Evolutionary conservation across 2,329 filamentous ascomycete species (phyloP).

Genomic region (Ceratocystis huliohia): DNA sequence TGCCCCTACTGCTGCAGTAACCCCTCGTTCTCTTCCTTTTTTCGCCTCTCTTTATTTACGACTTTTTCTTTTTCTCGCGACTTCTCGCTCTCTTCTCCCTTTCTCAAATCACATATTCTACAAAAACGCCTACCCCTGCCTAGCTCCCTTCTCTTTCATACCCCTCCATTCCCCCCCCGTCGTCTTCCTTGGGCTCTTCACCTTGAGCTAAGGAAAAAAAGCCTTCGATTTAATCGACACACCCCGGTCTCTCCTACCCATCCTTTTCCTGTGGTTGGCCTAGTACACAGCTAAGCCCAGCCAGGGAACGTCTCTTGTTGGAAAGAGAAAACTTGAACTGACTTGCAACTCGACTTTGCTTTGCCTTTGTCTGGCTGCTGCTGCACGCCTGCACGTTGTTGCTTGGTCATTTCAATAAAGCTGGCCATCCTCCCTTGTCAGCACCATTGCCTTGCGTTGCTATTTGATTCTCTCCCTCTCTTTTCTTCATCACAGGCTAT

Average conservation of each 20-base stretch:
- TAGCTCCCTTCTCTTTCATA: not conserved
- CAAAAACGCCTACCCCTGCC: not conserved
- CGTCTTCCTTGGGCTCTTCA: not conserved
- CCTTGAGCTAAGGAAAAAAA: not conserved
- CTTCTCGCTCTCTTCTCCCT: not conserved
- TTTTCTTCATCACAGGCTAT: slow-evolving; percentile 2
- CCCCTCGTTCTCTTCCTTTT: not conserved
- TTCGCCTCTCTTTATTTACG: not conserved
- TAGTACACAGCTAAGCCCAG: not conserved
- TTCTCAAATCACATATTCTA: not conserved
- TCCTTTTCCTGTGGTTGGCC: not conserved
- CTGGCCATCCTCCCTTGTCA: not conserved
- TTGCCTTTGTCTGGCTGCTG: slow-evolving; percentile 2
- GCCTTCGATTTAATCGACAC: slow-evolving; percentile 2
- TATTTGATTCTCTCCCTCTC: not conserved
- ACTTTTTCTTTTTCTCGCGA: not conserved
- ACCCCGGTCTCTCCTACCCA: slow-evolving; percentile 5
- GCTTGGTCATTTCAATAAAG: slow-evolving; percentile 11
- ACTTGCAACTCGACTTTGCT: not conserved
- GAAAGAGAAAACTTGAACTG: too few relatives aligned
- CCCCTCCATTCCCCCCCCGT: slow-evolving; percentile 8
- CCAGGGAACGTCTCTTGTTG: not conserved
- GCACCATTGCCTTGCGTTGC: not conserved
- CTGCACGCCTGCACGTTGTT: slow-evolving; percentile 2
- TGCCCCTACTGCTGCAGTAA: not conserved